A percentile compares a stretch with the other conserved stretches of the same genome.
Conservation (phyloP, 495 filamentous ascomycete species). For the Trichoderma erinaceum region DNA sequence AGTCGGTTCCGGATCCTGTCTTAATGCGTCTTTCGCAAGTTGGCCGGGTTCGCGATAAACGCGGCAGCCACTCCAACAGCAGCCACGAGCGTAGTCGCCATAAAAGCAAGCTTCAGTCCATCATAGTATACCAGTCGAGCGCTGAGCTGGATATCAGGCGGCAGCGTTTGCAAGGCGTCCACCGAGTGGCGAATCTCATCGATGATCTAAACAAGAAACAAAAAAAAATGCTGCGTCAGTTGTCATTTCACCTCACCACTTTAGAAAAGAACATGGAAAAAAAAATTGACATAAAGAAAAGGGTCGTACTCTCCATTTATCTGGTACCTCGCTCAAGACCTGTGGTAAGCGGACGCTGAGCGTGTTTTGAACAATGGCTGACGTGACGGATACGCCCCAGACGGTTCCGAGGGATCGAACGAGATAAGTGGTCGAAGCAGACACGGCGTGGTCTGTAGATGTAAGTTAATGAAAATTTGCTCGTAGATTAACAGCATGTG, state of each 20-base stretch:
- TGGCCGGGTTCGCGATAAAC: conserved; percentile 35
- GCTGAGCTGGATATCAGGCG: conserved; percentile 53
- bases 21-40: conserved; percentile 10
- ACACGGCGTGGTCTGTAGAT: conserved; percentile 54
- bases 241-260: conserved; percentile 17
- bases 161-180: conserved; percentile 46
- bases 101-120: conserved; percentile 50
- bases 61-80: conserved; percentile 44
- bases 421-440: conserved; percentile 57
- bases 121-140: conserved; percentile 55
- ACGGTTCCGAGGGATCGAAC: conserved; percentile 58
- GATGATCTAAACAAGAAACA: conserved; percentile 38
- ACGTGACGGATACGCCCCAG: conserved; percentile 58
- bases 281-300: conserved; percentile 23
- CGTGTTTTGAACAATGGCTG: conserved; percentile 58
- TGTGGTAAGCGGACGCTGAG: conserved; percentile 49
- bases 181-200: conserved; percentile 58
- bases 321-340: conserved; percentile 55
- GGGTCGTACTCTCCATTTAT: conserved; percentile 60
- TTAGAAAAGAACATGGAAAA: background rate
- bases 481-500: background rate
- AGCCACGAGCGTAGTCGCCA: conserved; percentile 47
- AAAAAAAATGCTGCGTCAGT: conserved; percentile 1
- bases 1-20: background rate
- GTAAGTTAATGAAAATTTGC: background rate